Conservation (phyloP, 805 yeast genomes). For the Kazachstania viticola region DNA sequence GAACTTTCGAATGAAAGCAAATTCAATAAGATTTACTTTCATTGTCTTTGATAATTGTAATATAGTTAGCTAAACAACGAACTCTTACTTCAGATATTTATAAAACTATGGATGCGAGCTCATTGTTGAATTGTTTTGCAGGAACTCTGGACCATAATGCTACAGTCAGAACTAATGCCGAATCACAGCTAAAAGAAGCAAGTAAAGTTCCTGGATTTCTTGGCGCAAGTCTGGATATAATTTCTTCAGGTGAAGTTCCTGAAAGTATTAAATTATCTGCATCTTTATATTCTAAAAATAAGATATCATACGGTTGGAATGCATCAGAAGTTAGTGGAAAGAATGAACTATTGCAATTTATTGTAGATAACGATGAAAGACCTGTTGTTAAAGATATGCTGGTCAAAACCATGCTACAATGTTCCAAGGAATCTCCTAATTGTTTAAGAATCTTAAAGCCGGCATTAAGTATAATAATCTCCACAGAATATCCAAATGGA, state of each 20-base stretch:
- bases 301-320: constrained; percentile 54
- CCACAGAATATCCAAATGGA: constrained; percentile 35
- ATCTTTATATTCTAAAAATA: constrained; percentile 75
- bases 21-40: neutral
- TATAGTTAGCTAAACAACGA: neutral
- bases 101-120: constrained; percentile 65
- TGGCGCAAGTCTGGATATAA: constrained; percentile 71
- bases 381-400: constrained; percentile 61
- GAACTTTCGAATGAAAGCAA: neutral
- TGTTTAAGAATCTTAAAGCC: constrained; percentile 37
- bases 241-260: constrained; percentile 40
- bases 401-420: constrained; percentile 45
- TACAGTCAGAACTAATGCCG: constrained; percentile 54
- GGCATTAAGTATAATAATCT: constrained; percentile 41
- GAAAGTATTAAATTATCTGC: constrained; percentile 54
- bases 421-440: constrained; percentile 30
- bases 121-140: constrained; percentile 62
- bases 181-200: constrained; percentile 47
- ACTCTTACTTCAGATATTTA: too few relatives aligned
- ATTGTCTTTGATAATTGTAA: neutral
- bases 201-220: constrained; percentile 59
- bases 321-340: constrained; percentile 11
- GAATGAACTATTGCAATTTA: constrained; percentile 19
- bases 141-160: constrained; percentile 68
- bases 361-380: constrained; percentile 59